Conservation (phyloP, 2,329 filamentous ascomycete genomes). For the Drechmeria coniospora region DNA sequence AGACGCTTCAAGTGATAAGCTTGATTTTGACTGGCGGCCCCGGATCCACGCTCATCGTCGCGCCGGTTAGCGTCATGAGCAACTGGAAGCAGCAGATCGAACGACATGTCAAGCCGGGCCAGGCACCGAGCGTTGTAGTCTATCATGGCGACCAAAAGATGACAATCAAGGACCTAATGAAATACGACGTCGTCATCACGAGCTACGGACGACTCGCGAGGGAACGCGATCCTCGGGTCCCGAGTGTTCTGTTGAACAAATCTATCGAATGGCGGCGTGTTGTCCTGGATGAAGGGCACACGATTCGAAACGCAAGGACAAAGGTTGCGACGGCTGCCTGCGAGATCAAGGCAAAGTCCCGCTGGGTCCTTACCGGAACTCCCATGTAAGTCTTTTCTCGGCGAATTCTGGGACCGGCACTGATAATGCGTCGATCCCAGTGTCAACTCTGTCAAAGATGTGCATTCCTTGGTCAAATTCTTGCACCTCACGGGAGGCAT, state of each 20-base stretch:
- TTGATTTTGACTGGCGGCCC: constrained; percentile 46
- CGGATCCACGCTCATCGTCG: constrained; percentile 61
- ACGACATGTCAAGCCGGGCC: constrained; percentile 51
- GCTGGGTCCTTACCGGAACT: constrained; percentile 70
- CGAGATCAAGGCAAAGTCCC: constrained; percentile 50
- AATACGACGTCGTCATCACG: constrained; percentile 66
- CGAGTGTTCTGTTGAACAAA: constrained; percentile 21
- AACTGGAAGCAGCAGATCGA: constrained; percentile 76
- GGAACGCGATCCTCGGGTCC: constrained; percentile 38
- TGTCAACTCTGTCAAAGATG: constrained; percentile 66
- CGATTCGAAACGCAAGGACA: constrained; percentile 61
- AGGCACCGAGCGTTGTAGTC: constrained; percentile 49
- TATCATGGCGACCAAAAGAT: constrained; percentile 56
- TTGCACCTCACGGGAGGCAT: constrained; percentile 61
- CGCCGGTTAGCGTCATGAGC: constrained; percentile 74
- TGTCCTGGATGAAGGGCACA: constrained; percentile 73
- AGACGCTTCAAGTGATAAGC: constrained; percentile 76
- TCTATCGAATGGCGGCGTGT: constrained; percentile 57
- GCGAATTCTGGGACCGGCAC: not conserved
- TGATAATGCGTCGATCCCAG: constrained; percentile 13
- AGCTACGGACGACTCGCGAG: constrained; percentile 64
- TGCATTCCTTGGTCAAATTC: constrained; percentile 69
- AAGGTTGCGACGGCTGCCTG: constrained; percentile 56
- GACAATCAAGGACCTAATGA: constrained; percentile 38
- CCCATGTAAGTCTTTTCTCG: constrained; percentile 44